Evolutionary conservation across 345 rosid genomes (phyloP).

Genomic region (Cardiospermum halicacabum): DNA sequence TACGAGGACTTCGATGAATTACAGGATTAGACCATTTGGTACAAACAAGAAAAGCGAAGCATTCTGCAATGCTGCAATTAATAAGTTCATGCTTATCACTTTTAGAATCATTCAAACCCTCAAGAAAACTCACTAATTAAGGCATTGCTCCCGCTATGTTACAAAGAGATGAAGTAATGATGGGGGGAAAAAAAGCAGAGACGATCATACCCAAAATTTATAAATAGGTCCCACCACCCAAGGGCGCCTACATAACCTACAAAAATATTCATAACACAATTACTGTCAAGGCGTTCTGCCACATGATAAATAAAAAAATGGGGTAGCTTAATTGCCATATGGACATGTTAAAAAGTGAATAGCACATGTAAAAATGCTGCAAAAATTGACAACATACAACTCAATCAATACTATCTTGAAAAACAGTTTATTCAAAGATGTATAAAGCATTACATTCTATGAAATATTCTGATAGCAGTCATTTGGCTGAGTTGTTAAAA

Average conservation of each 20-base stretch:
- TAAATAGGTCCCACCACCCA: constrained; percentile 96
- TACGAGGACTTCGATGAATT: constrained; percentile 56
- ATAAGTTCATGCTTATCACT: constrained; percentile 19
- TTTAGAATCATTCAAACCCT: constrained; percentile 17
- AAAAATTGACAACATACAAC: neutral
- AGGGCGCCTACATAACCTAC: constrained; percentile 89
- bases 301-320: too few relatives aligned
- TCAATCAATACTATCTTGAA: neutral
- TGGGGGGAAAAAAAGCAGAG: constrained; percentile 14
- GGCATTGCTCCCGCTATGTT: neutral
- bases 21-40: constrained; percentile 93
- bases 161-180: constrained; percentile 5
- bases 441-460: neutral
- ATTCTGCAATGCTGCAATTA: constrained; percentile 80
- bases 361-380: neutral
- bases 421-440: neutral
- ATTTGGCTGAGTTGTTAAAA: neutral
- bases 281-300: too few relatives aligned
- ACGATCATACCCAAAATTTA: constrained; percentile 69
- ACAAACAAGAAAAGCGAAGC: constrained; percentile 93
- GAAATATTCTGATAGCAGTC: neutral
- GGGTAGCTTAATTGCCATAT: neutral
- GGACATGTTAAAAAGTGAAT: neutral
- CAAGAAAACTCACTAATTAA: constrained; percentile 3
- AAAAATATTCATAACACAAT: too few relatives aligned